Evolutionary conservation across 2,329 filamentous ascomycete genomes (phyloP), one percentile per base, ranked within the genome.

Genomic region (Emergomyces pasteurianus): DNA sequence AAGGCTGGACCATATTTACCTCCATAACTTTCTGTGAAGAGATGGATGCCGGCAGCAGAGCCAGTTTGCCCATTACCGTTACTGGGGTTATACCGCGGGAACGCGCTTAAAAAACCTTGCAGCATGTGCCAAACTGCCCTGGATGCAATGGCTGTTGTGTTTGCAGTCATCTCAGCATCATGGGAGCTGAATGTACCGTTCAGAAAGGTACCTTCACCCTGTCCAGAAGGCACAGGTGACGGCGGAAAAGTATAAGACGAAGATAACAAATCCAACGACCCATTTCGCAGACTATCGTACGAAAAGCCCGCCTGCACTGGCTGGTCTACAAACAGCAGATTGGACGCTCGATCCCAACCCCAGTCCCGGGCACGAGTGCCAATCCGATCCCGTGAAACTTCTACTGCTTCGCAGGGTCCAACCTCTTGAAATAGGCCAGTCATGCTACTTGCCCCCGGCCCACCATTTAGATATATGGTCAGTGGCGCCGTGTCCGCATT

Each of bases 291-390:
- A 6, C 50, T 60, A 58, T 65, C 64, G 42, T 62, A 64, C 9
- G 64, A 65, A 50, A 64, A 64, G 0, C 83, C 83, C 3, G 82
- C 79, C 50, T 81, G 79, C 14, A 78, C 80, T 5, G 83, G 87
- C 69, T 89, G 82, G 66, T 89, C 86, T 65, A 89, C 83, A 71
- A 86, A 89, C 18, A 89, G 80, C 78, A 86, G 82, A 65, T 87
- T 87, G 63, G 80, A 81, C 5, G 78, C 75, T 63, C 79, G 78
- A 60, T 80, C 81, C 80, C 81, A 84, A 3, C 80, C 79, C 68
- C 79, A 80, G 1, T 79, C 78, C 64, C 83, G 83, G 38, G 71
- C 65, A 18, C 66, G 64, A 0, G 75, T 72, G 40, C 60, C 53
- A 12, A 61, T 72, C 3, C 70, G 70, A 28, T 72, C 68, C 12